Evolutionary conservation across 2,329 filamentous ascomycete genomes (phyloP).

Genomic region (Thermoascus crustaceus): DNA sequence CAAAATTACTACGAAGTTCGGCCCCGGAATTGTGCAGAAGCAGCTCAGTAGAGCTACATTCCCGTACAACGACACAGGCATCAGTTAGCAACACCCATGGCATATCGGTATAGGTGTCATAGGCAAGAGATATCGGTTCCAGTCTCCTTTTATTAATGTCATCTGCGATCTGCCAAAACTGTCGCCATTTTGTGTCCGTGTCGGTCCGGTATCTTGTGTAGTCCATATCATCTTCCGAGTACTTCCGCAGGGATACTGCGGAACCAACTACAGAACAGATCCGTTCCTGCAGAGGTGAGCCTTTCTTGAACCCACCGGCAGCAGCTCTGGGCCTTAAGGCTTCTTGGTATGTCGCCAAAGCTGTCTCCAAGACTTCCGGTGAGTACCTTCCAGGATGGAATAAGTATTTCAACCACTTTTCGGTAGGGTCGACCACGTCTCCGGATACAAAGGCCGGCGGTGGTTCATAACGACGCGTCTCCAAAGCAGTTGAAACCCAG

Average conservation of each 20-base stretch:
- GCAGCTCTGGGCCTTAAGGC: conserved; percentile 40
- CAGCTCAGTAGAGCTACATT: conserved; percentile 69
- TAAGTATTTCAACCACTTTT: conserved; percentile 80
- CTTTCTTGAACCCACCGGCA: conserved; percentile 37
- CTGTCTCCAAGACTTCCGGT: conserved; percentile 69
- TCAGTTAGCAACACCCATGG: conserved; percentile 82
- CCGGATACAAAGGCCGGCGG: conserved; percentile 53
- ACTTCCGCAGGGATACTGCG: conserved; percentile 57
- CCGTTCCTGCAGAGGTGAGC: conserved; percentile 61
- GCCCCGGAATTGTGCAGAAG: conserved; percentile 59
- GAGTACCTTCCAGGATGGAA: conserved; percentile 78
- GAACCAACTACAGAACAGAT: conserved; percentile 65
- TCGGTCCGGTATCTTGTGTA: conserved; percentile 66
- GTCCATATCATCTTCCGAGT: conserved; percentile 58
- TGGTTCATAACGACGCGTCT: conserved; percentile 46
- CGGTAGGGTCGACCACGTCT: conserved; percentile 62
- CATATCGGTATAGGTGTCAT: conserved; percentile 62
- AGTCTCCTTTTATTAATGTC: conserved; percentile 81
- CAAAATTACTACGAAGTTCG: conserved; percentile 27
- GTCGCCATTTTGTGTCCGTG: conserved; percentile 76
- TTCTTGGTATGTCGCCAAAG: conserved; percentile 71
- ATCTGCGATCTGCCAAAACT: conserved; percentile 76
- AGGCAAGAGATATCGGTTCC: conserved; percentile 69
- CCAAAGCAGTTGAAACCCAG: conserved; percentile 63
- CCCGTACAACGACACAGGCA: conserved; percentile 66